Evolutionary conservation across 495 filamentous ascomycete species (phyloP), one percentile per base, ranked within the genome.

Genomic region (Amorphotheca resinae): DNA sequence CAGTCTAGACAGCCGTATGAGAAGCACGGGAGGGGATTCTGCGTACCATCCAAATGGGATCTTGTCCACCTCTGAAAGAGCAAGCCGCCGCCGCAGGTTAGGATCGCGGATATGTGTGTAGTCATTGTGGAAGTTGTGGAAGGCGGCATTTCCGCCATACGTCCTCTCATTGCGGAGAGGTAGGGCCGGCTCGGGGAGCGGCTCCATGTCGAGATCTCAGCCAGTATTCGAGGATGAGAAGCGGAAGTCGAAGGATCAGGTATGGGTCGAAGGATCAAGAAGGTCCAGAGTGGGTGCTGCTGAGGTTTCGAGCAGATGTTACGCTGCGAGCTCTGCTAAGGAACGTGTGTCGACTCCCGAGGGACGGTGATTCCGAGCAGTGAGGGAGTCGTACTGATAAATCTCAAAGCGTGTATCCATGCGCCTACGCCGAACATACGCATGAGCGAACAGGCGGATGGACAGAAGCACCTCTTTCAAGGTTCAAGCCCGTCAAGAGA

Each of bases 31-130:
- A 79, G 20, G 79, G 57, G 34, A 81, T 59, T 45, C 80, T 84
- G 79, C 58, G 28, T 79, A 80, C 79, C 81, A 84, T 48, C 83
- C 78, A 55, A 87, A 86, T 4, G 73, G 74, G 6, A 82, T 77
- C 46, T 78, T 76, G 59, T 88, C 83, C 41, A 48, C 41, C 48
- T 82, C 72, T 21, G 73, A 73, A 33, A 88, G 74, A 33, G 82
- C 81, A 15, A 77, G 72, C 31, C 81, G 71, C 48, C 81, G 70
- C 44, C 79, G 70, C 45, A 84, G 72, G 50, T 82, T 80, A 28
- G 80, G 76, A 48, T 86, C 81, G 44, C 68, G 66, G 50, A 84
- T 71, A 49, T 81, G 74, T 21, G 70, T 70, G 49, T 64, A 68
- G 31, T 66, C 63, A 42, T 70, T 73, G 59, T 70, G 64, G 54